Base-by-base conservation (phyloP, 208 protist species). In the Leishmania lainsoni region DNA sequence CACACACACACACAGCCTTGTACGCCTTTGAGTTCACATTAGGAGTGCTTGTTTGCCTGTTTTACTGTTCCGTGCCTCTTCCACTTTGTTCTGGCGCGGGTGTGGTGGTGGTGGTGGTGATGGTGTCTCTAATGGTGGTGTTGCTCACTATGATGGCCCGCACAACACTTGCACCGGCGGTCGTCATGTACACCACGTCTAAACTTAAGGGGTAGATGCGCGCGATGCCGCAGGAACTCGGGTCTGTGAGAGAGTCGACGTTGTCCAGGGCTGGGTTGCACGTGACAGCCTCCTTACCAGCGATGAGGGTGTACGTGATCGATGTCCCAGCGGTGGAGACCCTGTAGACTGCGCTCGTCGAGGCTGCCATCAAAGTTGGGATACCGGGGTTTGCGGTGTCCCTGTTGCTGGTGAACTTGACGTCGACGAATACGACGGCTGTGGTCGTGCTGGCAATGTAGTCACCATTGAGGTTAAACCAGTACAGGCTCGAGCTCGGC, bases 131-230 rank as follows among this genome's bases (percentile, higher is more conserved):
- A n/a, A n/a, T n/a, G n/a, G n/a, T n/a, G n/a, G n/a, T n/a, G n/a
- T n/a, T n/a, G n/a, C n/a, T n/a, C n/a, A n/a, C n/a, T n/a, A n/a
- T n/a, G n/a, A n/a, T n/a, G n/a, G n/a, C n/a, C n/a, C n/a, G n/a
- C n/a, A n/a, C n/a, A n/a, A n/a, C n/a, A n/a, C n/a, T n/a, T n/a
- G n/a, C n/a, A n/a, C n/a, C n/a, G n/a, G n/a, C n/a, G n/a, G 81
- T 81, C 42, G 88, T 78, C 22, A 96, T 6, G 81, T 93, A 93
- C 61, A 96, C 86, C 72, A 78, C 83, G 49, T 93, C 85, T 16
- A 74, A 35, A 22, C 63, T 80, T 35, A 90, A 39, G 10, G 89
- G 85, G 70, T 88, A 90, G 76, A 94, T 81, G 69, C 82, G 81
- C 16, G 69, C 45, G 66, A 90, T 87, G 45, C 80, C 61, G 73